These are phyloP conservation scores for Lactarius trivialis DNA, from an alignment of 768 basidiomycete genomes.

Conservation along the genomic window DNA sequence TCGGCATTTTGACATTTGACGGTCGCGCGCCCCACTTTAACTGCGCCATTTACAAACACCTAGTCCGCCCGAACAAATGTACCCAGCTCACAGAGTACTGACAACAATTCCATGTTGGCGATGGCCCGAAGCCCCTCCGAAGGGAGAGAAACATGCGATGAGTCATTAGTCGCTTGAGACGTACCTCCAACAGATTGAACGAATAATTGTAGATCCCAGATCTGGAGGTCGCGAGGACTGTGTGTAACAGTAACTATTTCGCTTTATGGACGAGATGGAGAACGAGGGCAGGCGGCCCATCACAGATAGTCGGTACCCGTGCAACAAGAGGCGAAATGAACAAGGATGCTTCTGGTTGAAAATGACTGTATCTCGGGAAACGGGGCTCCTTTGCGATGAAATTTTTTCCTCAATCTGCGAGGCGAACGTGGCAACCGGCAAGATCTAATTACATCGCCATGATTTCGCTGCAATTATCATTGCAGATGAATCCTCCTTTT, in stretches of 20 bases:
- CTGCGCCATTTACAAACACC: slow-evolving; percentile 23
- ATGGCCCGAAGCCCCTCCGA: not conserved
- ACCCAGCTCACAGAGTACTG: slow-evolving; percentile 21
- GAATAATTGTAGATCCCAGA: slow-evolving; percentile 39
- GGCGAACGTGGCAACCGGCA: too few species aligned
- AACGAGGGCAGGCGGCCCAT: slow-evolving; percentile 45
- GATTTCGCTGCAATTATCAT: too few species aligned
- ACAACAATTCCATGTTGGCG: not conserved
- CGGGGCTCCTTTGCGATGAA: not conserved
- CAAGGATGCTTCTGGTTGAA: not conserved
- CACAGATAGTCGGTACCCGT: slow-evolving; percentile 35
- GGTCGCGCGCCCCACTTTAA: slow-evolving; percentile 8
- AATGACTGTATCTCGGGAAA: not conserved
- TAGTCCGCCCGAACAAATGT: slow-evolving; percentile 22
- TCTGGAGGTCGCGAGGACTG: slow-evolving; percentile 35
- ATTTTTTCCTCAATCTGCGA: not conserved
- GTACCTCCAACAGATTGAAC: too few species aligned
- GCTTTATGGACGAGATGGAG: slow-evolving; percentile 38
- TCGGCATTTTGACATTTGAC: too few species aligned
- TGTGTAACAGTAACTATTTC: slow-evolving; percentile 25
- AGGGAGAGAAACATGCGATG: not conserved
- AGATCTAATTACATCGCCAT: too few species aligned
- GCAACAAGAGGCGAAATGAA: slow-evolving; percentile 28
- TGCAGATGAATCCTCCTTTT: too few species aligned
- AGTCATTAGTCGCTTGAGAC: too few species aligned